Evolutionary conservation across 2,329 filamentous ascomycete species (phyloP).

Genomic region (Tolypocladium cylindrosporum): DNA sequence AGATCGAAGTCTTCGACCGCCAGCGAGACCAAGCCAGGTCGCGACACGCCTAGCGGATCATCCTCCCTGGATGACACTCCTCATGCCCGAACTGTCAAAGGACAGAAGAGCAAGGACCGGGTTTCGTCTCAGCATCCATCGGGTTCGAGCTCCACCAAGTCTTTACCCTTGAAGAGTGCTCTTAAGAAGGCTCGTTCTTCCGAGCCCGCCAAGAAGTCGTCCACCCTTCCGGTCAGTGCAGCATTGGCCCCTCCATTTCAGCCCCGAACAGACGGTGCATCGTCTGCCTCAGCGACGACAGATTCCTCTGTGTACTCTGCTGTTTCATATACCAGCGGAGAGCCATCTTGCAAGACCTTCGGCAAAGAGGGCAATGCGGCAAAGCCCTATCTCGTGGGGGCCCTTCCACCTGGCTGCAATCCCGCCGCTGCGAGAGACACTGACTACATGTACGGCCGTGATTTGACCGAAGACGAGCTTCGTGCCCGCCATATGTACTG

Average conservation of each 20-base stretch:
- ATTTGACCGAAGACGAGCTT: constrained; percentile 48
- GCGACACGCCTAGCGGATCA: constrained; percentile 6
- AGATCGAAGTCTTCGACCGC: constrained; percentile 5
- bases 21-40: constrained; percentile 7
- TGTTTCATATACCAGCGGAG: not conserved
- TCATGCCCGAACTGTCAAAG: constrained; percentile 4
- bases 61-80: constrained; percentile 7
- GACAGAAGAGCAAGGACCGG: constrained; percentile 5
- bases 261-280: constrained; percentile 21
- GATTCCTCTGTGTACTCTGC: constrained; percentile 2
- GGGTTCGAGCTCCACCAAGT: constrained; percentile 19
- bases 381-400: constrained; percentile 45
- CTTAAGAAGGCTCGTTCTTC: constrained; percentile 5
- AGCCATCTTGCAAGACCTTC: constrained; percentile 3
- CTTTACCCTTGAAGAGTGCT: constrained; percentile 9
- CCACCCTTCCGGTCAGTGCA: constrained; percentile 32
- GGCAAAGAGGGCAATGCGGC: constrained; percentile 5
- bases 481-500: constrained; percentile 51
- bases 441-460: constrained; percentile 45
- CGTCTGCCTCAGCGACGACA: constrained; percentile 7
- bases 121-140: constrained; percentile 8
- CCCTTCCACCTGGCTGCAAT: constrained; percentile 33
- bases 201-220: constrained; percentile 21
- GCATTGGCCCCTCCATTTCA: constrained; percentile 40
- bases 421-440: constrained; percentile 28